A percentile compares a stretch with the other conserved stretches of the same genome.
Evolutionary conservation across 768 basidiomycete genomes (phyloP).

Genomic region (Kwoniella bestiolae): DNA sequence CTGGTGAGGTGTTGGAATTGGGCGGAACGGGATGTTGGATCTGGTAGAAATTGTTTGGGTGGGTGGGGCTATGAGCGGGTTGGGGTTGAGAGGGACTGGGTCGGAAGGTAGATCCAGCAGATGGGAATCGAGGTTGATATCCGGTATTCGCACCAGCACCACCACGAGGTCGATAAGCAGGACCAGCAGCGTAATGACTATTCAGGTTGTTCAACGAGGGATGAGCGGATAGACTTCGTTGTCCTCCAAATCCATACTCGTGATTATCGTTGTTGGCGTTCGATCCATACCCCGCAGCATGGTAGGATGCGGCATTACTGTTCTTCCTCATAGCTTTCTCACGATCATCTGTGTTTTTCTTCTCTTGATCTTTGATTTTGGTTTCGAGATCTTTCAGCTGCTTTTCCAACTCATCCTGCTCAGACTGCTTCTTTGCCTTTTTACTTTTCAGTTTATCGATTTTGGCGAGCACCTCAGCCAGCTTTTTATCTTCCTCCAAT

Average conservation of each 20-base stretch:
- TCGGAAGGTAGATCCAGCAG: slow-evolving; percentile 31
- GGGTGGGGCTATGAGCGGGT: slow-evolving; percentile 34
- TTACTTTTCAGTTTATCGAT: slow-evolving; percentile 49
- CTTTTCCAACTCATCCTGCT: slow-evolving; percentile 47
- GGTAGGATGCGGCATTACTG: slow-evolving; percentile 14
- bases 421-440: slow-evolving; percentile 47
- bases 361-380: slow-evolving; percentile 42
- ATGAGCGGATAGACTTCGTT: slow-evolving; percentile 34
- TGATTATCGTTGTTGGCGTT: slow-evolving; percentile 1
- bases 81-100: slow-evolving; percentile 29
- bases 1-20: slow-evolving; percentile 24
- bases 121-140: slow-evolving; percentile 46
- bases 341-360: slow-evolving; percentile 42
- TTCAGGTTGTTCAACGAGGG: slow-evolving; percentile 34
- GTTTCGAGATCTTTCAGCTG: slow-evolving; percentile 48
- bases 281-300: slow-evolving; percentile 22
- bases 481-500: slow-evolving; percentile 49
- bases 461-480: slow-evolving; percentile 42
- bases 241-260: slow-evolving; percentile 4
- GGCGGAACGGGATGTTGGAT: slow-evolving; percentile 29
- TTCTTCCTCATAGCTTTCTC: slow-evolving; percentile 47
- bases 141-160: slow-evolving; percentile 21
- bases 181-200: slow-evolving; percentile 39
- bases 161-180: slow-evolving; percentile 39
- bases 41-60: slow-evolving; percentile 33